Evolutionary conservation across 306 rosid species (phyloP).

Genomic region (Astragalus glycyphyllos): DNA sequence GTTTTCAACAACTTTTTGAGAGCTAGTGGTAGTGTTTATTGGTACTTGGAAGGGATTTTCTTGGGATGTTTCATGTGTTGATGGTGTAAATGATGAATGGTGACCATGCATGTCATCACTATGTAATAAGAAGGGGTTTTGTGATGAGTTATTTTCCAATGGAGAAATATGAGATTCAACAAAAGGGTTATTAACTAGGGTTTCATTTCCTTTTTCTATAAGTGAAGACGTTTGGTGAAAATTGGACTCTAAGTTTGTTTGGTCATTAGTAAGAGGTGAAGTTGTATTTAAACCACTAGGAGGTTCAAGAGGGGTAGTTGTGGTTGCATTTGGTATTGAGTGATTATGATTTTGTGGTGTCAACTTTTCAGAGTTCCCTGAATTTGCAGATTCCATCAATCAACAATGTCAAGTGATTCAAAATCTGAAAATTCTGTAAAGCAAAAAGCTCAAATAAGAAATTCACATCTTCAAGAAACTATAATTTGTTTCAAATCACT

Average conservation of each 20-base stretch:
- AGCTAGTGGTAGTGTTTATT: not conserved
- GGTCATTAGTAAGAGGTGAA: slow-evolving; percentile 16
- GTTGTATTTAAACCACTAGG: not conserved
- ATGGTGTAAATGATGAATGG: not conserved
- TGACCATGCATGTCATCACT: not conserved
- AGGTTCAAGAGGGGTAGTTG: not conserved
- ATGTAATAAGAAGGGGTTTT: slow-evolving; percentile 16
- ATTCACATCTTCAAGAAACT: not conserved
- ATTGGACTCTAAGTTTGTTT: not conserved
- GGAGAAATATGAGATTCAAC: slow-evolving; percentile 27
- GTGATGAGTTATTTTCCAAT: slow-evolving; percentile 3
- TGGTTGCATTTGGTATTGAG: slow-evolving; percentile 1
- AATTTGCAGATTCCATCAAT: slow-evolving; percentile 46
- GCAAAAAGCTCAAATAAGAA: slow-evolving; percentile 22
- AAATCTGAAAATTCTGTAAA: slow-evolving; percentile 39
- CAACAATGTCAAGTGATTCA: slow-evolving; percentile 33
- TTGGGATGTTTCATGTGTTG: slow-evolving; percentile 15
- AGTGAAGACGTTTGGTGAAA: not conserved
- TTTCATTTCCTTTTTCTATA: slow-evolving; percentile 25
- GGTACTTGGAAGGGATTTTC: slow-evolving; percentile 25
- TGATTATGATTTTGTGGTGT: slow-evolving; percentile 36
- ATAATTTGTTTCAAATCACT: no score
- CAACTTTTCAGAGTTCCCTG: slow-evolving; percentile 5
- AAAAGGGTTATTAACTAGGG: slow-evolving; percentile 22
- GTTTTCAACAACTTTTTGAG: slow-evolving; percentile 4